These are phyloP conservation scores for Aphelidium insulamus DNA, from an alignment of 371 early-diverging fungal species.

Conservation along the genomic window DNA sequence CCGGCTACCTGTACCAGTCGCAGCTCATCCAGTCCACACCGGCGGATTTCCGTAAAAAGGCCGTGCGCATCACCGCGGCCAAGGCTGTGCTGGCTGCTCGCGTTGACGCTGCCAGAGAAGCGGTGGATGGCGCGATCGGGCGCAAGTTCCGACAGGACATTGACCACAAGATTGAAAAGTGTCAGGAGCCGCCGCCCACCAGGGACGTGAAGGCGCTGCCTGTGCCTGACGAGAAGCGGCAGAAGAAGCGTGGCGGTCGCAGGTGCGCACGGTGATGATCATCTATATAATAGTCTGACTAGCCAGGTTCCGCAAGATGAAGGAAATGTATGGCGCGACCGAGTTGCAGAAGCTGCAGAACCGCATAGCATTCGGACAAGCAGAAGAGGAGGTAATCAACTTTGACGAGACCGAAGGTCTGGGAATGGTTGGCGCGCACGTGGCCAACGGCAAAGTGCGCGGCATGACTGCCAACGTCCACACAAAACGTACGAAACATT, in stretches of 20 bases:
- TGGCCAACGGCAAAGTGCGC: conserved; percentile 48
- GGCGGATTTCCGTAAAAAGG: conserved; percentile 48
- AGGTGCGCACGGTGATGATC: conserved; percentile 18
- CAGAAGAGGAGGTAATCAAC: conserved; percentile 66
- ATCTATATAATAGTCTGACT: too few species aligned
- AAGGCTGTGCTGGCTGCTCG: conserved; percentile 70
- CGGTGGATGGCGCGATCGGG: conserved; percentile 43
- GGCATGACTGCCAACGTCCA: conserved; percentile 30
- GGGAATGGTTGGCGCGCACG: conserved; percentile 59
- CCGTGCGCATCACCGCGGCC: conserved; percentile 50
- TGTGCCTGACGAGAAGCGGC: conserved; percentile 72
- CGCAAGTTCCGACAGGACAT: conserved; percentile 48
- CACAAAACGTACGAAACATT: conserved; percentile 27
- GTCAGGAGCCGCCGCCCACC: conserved; percentile 65
- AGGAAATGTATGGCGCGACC: conserved; percentile 61
- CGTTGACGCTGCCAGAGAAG: conserved; percentile 52
- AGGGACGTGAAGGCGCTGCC: conserved; percentile 71
- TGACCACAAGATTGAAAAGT: conserved; percentile 57
- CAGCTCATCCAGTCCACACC: conserved; percentile 45
- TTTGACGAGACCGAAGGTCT: conserved; percentile 60
- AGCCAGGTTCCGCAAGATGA: conserved; percentile 26
- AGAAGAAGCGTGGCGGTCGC: conserved; percentile 73
- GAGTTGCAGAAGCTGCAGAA: conserved; percentile 77
- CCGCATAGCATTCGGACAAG: conserved; percentile 72
- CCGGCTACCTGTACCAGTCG: conserved; percentile 54